These are phyloP conservation scores for Poa annua DNA, from an alignment of 176 grass and related monocot species.

Conservation along the genomic window DNA sequence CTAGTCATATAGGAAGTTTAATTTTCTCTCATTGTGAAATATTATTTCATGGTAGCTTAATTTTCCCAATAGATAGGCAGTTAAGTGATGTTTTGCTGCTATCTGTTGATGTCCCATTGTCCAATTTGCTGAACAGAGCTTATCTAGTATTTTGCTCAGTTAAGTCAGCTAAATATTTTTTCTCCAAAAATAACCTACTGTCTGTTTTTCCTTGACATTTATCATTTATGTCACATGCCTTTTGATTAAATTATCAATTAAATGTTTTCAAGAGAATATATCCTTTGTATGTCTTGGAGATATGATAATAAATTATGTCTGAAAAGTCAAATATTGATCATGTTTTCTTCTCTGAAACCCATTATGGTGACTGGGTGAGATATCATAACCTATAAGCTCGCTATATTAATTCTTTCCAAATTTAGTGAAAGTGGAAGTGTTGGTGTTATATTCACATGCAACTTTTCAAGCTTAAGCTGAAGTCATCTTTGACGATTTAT, in stretches of 20 bases:
- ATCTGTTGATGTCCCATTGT: background rate
- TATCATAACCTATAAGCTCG: background rate
- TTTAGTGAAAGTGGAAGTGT: background rate
- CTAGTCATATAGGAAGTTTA: background rate
- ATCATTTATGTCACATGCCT: background rate
- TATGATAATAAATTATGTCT: background rate
- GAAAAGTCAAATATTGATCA: slow-evolving; percentile 17
- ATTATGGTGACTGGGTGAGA: background rate
- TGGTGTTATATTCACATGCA: background rate
- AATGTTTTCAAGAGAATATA: slow-evolving; percentile 4
- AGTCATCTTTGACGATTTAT: background rate
- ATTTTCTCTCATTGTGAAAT: background rate
- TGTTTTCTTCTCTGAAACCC: background rate
- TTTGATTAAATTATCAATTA: slow-evolving; percentile 14
- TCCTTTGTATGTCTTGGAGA: slow-evolving; percentile 4
- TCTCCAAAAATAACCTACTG: slow-evolving; percentile 11
- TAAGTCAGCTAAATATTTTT: background rate
- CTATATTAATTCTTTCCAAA: background rate
- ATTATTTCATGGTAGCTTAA: slow-evolving; percentile 17
- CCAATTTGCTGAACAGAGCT: background rate
- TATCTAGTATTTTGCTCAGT: background rate
- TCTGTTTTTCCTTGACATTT: slow-evolving; percentile 8
- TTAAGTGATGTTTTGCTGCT: background rate
- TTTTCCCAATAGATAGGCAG: background rate
- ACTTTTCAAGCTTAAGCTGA: slow-evolving; percentile 1